phyloP scores from a whole-genome alignment of 1,139 yeast species.

The Taphrina confusa region DNA sequence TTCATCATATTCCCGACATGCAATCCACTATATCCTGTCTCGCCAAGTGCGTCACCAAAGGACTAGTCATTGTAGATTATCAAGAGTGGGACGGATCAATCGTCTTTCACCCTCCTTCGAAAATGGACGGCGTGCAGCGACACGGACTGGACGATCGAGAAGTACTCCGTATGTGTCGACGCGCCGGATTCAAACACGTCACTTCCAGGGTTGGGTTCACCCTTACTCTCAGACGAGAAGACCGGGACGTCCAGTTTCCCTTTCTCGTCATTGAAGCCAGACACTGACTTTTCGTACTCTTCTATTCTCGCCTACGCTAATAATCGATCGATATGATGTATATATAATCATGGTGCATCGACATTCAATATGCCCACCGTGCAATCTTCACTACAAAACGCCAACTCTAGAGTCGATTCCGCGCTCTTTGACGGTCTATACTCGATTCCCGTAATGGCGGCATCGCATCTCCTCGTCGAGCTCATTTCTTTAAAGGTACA shows the following conservation, averaged over 20 bases:
- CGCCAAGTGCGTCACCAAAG: constrained; percentile 1
- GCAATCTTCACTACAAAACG: constrained; percentile 68
- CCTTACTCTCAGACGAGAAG: background rate
- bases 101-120: constrained; percentile 13
- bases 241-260: constrained; percentile 7
- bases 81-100: constrained; percentile 7
- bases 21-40: background rate
- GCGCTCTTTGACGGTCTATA: constrained; percentile 50
- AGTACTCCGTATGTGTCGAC: background rate
- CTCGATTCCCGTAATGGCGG: constrained; percentile 59
- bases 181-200: constrained; percentile 12
- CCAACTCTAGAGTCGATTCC: constrained; percentile 49
- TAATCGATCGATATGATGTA: background rate
- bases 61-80: constrained; percentile 11
- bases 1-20: constrained; percentile 26
- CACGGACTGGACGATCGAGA: constrained; percentile 15
- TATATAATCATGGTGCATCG: background rate
- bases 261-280: constrained; percentile 12
- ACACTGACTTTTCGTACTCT: background rate
- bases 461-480: constrained; percentile 53
- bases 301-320: background rate
- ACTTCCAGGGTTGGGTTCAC: background rate
- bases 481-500: constrained; percentile 51
- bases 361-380: constrained; percentile 57
- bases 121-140: constrained; percentile 20